Base-by-base conservation (phyloP, 2,329 filamentous ascomycete species). In the Pestalotiopsis sp. region DNA sequence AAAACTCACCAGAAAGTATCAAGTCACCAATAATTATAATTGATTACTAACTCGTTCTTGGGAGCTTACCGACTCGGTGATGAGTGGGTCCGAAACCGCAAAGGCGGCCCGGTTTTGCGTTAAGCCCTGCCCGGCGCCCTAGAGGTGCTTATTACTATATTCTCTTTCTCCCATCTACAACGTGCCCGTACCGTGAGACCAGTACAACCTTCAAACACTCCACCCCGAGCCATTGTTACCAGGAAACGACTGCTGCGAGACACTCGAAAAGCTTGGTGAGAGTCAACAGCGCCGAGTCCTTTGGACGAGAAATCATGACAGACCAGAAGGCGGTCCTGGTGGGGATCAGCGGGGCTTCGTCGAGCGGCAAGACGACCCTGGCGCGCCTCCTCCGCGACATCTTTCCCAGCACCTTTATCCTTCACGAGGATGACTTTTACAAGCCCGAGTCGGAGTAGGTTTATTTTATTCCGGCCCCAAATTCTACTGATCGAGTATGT, bases 341-440 rank as follows among this genome's bases (percentile, higher is more conserved):
- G 67, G 94, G 91, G 69, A 90, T 98, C 69, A 97, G 94, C 52
- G 96, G 96, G 68, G 94, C 93, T 72, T 98, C 95, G 1, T 97
- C 93, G 3, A 95, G 93, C 75, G 96, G 96, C 70, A 99, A 99
- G 84, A 98, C 96, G 2, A 98, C 96, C 2, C 88, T 99, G 14
- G 93, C 94, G 23, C 89, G 95, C 2, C 86, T 98, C 13, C 85
- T 99, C 20, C 90, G 94, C 69, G 90, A 93, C 77, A 91, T 97
- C 72, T 94, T 98, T 76, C 91, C 91, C 9, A 84, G 86, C 73
- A 86, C 90, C 17, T 95, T 94, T 76, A 93, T 98, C 76, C 86
- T 99, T 25, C 96, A 99, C 79, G 90, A 97, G 79, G 96, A 99
- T 83, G 96, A 99, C 81, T 99, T 98, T 79, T 99, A 97, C 83